Percentiles rank a stretch among this genome's conserved stretches.
These are phyloP conservation scores for Epipyxis sp. DNA, from an alignment of 108 stramenopile genomes.

Conservation along the genomic window DNA sequence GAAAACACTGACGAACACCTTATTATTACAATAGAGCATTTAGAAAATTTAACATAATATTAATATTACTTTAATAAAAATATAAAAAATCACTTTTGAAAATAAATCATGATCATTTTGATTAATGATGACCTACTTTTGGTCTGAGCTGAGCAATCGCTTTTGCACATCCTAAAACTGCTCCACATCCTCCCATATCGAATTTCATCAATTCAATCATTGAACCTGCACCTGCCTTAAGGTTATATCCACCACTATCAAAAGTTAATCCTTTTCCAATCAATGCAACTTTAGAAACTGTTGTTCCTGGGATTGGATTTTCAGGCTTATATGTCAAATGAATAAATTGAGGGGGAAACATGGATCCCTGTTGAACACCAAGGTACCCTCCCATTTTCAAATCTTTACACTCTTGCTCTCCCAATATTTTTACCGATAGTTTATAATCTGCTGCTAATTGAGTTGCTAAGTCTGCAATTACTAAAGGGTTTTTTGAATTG, in stretches of 20 bases:
- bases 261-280: slow-evolving; percentile 93
- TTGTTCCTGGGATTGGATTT: slow-evolving; percentile 32
- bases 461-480: slow-evolving; percentile 76
- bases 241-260: slow-evolving; percentile 99
- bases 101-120: neutral
- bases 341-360: slow-evolving; percentile 89
- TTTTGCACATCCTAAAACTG: slow-evolving; percentile 75
- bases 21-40: no score
- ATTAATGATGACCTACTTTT: neutral
- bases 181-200: slow-evolving; percentile 93
- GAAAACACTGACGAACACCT: no score
- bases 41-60: no score
- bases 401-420: slow-evolving; percentile 73
- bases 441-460: slow-evolving; percentile 58
- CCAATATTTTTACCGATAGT: slow-evolving; percentile 7
- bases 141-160: slow-evolving; percentile 19
- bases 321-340: slow-evolving; percentile 77
- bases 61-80: neutral
- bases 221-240: slow-evolving; percentile 74
- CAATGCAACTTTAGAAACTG: slow-evolving; percentile 71
- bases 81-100: neutral
- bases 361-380: slow-evolving; percentile 84
- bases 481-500: slow-evolving; percentile 78
- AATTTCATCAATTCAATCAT: slow-evolving; percentile 99
- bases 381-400: slow-evolving; percentile 87